A percentile compares a stretch with the other conserved stretches of the same genome.
phyloP scores from a whole-genome alignment of 2,329 filamentous ascomycete species.

The Trichoderma harzianum region DNA sequence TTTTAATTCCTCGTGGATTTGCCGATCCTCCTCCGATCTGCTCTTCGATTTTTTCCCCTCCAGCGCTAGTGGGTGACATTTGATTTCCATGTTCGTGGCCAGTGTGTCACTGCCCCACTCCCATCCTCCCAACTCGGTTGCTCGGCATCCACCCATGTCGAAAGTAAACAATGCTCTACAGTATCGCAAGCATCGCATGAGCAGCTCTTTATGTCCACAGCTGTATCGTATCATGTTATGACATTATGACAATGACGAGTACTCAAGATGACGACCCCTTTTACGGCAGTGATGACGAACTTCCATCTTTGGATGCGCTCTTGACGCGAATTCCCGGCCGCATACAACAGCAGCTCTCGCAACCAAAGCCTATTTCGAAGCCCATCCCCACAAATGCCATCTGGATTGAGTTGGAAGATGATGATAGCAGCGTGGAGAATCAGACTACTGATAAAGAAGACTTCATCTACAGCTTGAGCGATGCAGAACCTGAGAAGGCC shows the following conservation, averaged over 20 bases:
- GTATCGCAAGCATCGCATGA: not conserved
- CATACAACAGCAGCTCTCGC: not conserved
- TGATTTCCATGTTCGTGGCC: not conserved
- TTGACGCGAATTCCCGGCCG: not conserved
- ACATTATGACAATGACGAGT: not conserved
- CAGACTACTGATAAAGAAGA: not conserved
- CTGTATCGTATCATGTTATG: not conserved
- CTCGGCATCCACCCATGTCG: not conserved
- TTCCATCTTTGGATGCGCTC: not conserved
- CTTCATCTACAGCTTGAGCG: not conserved
- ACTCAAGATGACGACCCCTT: not conserved
- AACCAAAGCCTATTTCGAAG: not conserved
- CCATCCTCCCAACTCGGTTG: not conserved
- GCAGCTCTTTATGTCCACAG: not conserved
- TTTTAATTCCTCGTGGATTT: not conserved
- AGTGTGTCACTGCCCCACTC: not conserved
- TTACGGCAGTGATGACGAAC: not conserved
- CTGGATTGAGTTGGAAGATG: not conserved
- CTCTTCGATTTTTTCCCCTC: not conserved
- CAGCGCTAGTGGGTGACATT: not conserved
- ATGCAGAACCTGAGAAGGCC: not conserved
- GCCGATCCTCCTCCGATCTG: not conserved
- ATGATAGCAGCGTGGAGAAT: not conserved
- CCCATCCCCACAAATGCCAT: not conserved
- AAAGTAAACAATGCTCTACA: conserved; percentile 1